Conservation (phyloP, 2,329 filamentous ascomycete species). For the Ceratocystiopsis brevicomis region DNA sequence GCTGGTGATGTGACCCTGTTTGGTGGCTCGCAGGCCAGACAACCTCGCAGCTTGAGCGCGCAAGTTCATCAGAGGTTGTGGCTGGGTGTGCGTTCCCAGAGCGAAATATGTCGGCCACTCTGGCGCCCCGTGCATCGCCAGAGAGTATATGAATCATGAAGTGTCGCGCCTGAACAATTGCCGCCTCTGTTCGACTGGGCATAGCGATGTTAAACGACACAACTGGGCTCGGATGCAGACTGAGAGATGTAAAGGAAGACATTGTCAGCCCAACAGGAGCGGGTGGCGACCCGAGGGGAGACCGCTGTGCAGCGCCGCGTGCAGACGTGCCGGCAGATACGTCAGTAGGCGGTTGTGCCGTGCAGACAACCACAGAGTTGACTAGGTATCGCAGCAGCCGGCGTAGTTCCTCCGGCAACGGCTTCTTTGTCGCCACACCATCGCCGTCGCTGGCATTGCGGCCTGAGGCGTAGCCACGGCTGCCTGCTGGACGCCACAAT, state of each 20-base stretch:
- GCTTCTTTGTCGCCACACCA: constrained; percentile 1
- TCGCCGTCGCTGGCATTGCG: too few relatives aligned
- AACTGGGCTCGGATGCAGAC: constrained; percentile 30
- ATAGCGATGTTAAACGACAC: constrained; percentile 38
- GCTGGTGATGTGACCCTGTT: background rate
- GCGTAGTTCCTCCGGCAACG: constrained; percentile 28
- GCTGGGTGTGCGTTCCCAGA: constrained; percentile 22
- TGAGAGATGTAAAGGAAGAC: constrained; percentile 39
- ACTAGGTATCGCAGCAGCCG: constrained; percentile 33
- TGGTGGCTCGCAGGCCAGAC: constrained; percentile 1
- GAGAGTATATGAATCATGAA: constrained; percentile 39
- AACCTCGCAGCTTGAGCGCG: constrained; percentile 15
- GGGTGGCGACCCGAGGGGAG: background rate
- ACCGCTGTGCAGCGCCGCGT: too few relatives aligned
- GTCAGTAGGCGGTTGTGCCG: constrained; percentile 10
- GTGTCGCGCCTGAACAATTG: constrained; percentile 22
- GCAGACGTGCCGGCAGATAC: too few relatives aligned
- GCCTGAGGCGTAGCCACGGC: too few relatives aligned
- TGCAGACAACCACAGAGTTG: constrained; percentile 20
- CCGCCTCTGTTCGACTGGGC: constrained; percentile 36
- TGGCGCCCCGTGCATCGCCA: constrained; percentile 26
- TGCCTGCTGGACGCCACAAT: too few relatives aligned
- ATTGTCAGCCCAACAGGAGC: constrained; percentile 35
- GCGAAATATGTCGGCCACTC: constrained; percentile 32
- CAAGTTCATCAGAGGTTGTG: constrained; percentile 11